These are phyloP conservation scores for Venturia oleaginea DNA, from an alignment of 2,329 filamentous ascomycete species.

Conservation along the genomic window DNA sequence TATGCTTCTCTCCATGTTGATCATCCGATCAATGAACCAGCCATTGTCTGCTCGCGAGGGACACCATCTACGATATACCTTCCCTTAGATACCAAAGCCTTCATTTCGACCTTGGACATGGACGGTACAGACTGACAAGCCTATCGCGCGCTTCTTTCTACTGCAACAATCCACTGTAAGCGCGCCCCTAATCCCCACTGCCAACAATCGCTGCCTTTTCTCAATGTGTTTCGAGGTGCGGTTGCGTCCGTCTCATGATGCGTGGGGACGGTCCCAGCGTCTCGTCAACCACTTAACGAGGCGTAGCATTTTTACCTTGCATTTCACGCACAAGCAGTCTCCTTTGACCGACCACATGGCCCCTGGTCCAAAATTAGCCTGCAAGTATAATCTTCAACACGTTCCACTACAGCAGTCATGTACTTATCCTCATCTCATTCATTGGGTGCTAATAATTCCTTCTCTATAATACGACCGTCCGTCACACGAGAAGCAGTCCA, in stretches of 20 bases:
- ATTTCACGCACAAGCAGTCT: background rate
- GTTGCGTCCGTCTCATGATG: conserved; percentile 2
- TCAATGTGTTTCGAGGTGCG: background rate
- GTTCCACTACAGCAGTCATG: conserved; percentile 8
- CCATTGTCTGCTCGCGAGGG: background rate
- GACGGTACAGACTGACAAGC: conserved; percentile 6
- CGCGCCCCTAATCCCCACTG: background rate
- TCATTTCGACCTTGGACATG: background rate
- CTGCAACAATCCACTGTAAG: background rate
- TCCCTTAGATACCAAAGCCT: background rate
- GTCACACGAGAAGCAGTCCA: background rate
- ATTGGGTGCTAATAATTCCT: conserved; percentile 1
- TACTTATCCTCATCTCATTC: background rate
- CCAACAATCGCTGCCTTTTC: background rate
- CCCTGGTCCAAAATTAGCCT: background rate
- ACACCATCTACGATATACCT: background rate
- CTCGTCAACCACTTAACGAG: conserved; percentile 4
- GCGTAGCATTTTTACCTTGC: background rate
- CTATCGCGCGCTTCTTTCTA: background rate
- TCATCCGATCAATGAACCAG: background rate
- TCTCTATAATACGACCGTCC: background rate
- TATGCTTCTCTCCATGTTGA: background rate
- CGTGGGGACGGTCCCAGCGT: conserved; percentile 1
- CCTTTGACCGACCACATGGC: background rate
- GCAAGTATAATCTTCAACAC: background rate